Base-by-base conservation (phyloP, 805 yeast genomes). In the Candida taoyuanica region DNA sequence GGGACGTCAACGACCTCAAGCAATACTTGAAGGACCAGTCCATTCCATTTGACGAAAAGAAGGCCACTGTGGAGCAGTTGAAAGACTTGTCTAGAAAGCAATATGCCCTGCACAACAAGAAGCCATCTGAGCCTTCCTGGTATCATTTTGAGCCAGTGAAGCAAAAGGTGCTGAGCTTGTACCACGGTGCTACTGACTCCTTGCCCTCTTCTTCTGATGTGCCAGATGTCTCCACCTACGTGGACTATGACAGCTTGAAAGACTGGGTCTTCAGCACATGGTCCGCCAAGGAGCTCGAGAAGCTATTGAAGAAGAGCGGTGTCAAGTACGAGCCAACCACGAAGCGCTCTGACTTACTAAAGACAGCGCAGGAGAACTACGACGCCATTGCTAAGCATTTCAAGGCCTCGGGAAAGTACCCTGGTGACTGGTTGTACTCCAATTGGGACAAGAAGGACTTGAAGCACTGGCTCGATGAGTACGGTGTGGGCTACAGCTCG, bases 241-340 rank as follows among this genome's bases (percentile, higher is more conserved):
- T 40, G 24, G 38, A 44, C 32, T 39, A 43, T 38, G 40, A 42
- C 4, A 36, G 48, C 49, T 23, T 59, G 44, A 44, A 50, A 17
- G 65, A 64, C 18, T 74, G 79, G 79, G 42, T 73, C n/a, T 73
- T 74, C 42, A 62, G 62, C 17, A 64, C 75, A 13, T 72, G 77
- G 77, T 53, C 67, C 5, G 39, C 48, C 12, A 47, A 49, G 11
- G 60, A 59, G 19, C 49, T 72, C 47, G 52, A 60, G 34, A 50
- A 47, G 23, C 54, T 65, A 28, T 52, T 69, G 40, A 51, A 58
- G 28, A 50, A 49, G 31, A 46, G 64, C 38, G 56, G 60, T 20
- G 47, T 69, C 30, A 55, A 57, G 37, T 46, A 48, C 31, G 48
- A 55, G 14, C 46, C 60, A 17, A 42, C 54, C n/a, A 43, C 51